Evolutionary conservation across 2,329 filamentous ascomycete species (phyloP).

Genomic region (Cladorrhinum sp.): DNA sequence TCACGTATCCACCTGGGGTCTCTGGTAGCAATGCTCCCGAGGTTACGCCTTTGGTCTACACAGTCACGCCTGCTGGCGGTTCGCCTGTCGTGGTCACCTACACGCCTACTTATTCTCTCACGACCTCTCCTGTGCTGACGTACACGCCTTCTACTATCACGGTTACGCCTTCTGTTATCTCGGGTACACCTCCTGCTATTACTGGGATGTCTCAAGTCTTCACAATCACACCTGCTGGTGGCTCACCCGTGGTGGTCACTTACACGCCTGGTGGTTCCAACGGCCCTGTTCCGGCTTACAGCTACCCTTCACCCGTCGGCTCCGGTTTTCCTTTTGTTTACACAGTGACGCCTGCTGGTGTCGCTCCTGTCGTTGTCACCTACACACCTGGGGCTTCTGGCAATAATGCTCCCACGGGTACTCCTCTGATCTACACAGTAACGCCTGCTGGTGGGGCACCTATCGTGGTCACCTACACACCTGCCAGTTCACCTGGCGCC

Average conservation of each 20-base stretch:
- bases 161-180: no score
- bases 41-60: no score
- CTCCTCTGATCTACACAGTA: no score
- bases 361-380: neutral
- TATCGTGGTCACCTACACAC: neutral
- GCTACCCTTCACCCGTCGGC: neutral
- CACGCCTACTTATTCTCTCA: neutral
- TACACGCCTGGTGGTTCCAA: constrained; percentile 7
- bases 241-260: constrained; percentile 15
- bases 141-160: constrained; percentile 2
- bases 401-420: no score
- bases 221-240: no score
- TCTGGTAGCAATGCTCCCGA: no score
- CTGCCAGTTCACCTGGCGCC: no score
- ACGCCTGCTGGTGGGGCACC: constrained; percentile 2
- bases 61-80: neutral
- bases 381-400: neutral
- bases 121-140: neutral
- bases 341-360: neutral
- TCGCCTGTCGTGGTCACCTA: neutral
- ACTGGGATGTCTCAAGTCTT: no score
- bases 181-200: no score
- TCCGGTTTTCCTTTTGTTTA: neutral
- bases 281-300: neutral
- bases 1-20: constrained; percentile 16